Evolutionary conservation across 2,329 filamentous ascomycete genomes (phyloP), one percentile per base, ranked within the genome.

Genomic region (Penicillium thymicola): DNA sequence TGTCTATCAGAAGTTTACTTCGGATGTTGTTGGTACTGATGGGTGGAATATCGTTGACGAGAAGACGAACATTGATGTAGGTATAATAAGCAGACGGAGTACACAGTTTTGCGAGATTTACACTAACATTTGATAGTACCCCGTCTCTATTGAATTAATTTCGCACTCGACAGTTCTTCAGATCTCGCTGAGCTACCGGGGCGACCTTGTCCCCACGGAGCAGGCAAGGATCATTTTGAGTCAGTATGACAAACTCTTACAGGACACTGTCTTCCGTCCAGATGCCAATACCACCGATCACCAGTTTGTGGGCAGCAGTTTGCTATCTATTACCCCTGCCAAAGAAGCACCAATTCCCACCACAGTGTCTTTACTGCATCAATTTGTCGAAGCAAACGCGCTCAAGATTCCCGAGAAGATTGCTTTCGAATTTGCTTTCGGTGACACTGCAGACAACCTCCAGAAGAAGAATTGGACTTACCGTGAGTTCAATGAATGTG

Each of bases 111-210:
- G 5, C 25, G 25, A 44, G 47, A 6, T 25, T 14, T 37, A 5
- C 21, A 18, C 60, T 67, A 59, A 63, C 37, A 23, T 59, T 47
- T 36, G 51, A 13, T 59, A 81, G 73, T 96, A 93, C 70, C 79
- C 88, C 0, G 75, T 95, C 0, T 96, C 93, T 0, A 76, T 97
- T 21, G 92, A 97, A 70, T 73, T 95, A 34, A 85, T 92, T 57
- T 85, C 87, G 0, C 71, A 67, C 0, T 51, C 63, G 0, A 80
- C 79, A 1, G 65, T 71, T 3, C 66, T 96, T 1, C 71, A 78
- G 13, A 77, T 94, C 8, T 84, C 85, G 9, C 71, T 95, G 21
- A 92, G 88, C 0, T 89, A 84, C 62, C 80, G 84, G 59, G 77
- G 80, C 14, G 80, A 87, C 58, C 61, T 89, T 2, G 69, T 97